Conservation (phyloP, 345 rosid genomes). For the Camelina laxa region DNA sequence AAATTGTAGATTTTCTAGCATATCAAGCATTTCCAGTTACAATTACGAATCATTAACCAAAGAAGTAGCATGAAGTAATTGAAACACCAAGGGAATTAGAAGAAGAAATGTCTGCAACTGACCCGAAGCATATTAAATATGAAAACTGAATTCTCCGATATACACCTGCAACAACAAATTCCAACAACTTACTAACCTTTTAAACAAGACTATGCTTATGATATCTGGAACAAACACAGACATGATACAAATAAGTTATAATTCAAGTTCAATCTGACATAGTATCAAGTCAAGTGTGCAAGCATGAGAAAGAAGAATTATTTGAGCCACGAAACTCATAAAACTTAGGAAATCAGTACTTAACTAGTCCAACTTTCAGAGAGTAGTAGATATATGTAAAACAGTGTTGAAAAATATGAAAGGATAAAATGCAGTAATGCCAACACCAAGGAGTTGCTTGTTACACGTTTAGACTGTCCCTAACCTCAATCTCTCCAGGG, state of each 20-base stretch:
- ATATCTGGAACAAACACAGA: background rate
- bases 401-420: background rate
- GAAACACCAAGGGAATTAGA: conserved; percentile 3
- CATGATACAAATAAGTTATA: background rate
- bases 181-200: conserved; percentile 21
- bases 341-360: conserved; percentile 1
- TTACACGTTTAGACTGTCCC: conserved; percentile 8
- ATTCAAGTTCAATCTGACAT: background rate
- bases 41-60: background rate
- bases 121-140: conserved; percentile 92
- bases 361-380: conserved; percentile 10
- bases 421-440: background rate
- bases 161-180: conserved; percentile 70
- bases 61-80: background rate
- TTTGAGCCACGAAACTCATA: too few relatives aligned
- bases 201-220: background rate
- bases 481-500: conserved; percentile 15
- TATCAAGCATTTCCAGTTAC: background rate
- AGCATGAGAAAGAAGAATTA: conserved; percentile 14
- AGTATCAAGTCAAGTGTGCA: background rate
- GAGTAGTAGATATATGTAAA: conserved; percentile 2
- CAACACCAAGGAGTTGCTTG: conserved; percentile 13
- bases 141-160: conserved; percentile 74
- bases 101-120: conserved; percentile 36
- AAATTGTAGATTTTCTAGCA: conserved; percentile 18